phyloP scores from a whole-genome alignment of 352 stramenopile genomes.

The Pythium phragmiticola region DNA sequence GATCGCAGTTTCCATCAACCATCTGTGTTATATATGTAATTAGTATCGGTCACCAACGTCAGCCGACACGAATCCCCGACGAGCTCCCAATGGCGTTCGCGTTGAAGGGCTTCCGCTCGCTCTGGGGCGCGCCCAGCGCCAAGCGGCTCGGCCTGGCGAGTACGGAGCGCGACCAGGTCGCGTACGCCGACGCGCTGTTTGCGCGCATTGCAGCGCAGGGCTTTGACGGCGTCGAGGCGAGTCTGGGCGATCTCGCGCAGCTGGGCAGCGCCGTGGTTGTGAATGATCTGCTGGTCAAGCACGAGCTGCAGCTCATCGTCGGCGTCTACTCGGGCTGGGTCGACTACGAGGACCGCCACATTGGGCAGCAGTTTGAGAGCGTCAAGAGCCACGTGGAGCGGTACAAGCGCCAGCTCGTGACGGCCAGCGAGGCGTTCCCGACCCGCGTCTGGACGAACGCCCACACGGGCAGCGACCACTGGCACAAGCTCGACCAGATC shows the following conservation, averaged over 20 bases:
- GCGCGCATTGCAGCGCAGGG: slow-evolving; percentile 43
- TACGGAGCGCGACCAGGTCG: slow-evolving; percentile 1
- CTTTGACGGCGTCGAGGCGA: slow-evolving; percentile 71
- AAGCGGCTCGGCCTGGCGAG: slow-evolving; percentile 27
- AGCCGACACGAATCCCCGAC: not conserved
- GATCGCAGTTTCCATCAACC: not conserved
- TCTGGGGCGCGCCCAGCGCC: slow-evolving; percentile 50
- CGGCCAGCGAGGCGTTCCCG: slow-evolving; percentile 32
- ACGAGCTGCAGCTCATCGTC: slow-evolving; percentile 59
- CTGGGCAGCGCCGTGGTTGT: slow-evolving; percentile 41
- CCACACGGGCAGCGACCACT: slow-evolving; percentile 64
- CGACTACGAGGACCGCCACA: slow-evolving; percentile 61
- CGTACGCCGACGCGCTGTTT: slow-evolving; percentile 37
- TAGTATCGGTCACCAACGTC: slow-evolving; percentile 2
- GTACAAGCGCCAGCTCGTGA: slow-evolving; percentile 35
- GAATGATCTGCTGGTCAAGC: slow-evolving; percentile 40
- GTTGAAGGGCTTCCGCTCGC: slow-evolving; percentile 53
- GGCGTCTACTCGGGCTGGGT: slow-evolving; percentile 72
- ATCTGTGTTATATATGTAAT: slow-evolving; percentile 3
- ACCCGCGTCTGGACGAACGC: slow-evolving; percentile 47
- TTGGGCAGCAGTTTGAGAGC: slow-evolving; percentile 54
- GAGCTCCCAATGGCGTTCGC: slow-evolving; percentile 17
- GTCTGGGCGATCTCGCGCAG: slow-evolving; percentile 53
- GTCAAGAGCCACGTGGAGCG: slow-evolving; percentile 41
- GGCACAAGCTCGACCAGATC: slow-evolving; percentile 38